Percentiles rank a stretch among this genome's conserved stretches.
phyloP scores from a whole-genome alignment of 805 yeast genomes.

The Metschnikowia orientalis region DNA sequence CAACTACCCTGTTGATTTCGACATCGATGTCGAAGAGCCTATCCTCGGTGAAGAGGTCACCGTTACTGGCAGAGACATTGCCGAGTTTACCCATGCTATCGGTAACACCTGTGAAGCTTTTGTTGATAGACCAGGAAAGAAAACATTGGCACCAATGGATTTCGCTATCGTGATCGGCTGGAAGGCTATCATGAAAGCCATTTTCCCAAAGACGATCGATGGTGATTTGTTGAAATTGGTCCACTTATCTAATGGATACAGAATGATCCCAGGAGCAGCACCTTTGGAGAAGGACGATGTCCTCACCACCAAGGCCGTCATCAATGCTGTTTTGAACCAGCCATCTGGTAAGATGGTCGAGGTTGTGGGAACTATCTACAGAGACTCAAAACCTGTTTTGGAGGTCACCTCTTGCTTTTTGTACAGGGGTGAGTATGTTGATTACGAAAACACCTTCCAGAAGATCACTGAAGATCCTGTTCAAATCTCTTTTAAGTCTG shows the following conservation, averaged over 20 bases:
- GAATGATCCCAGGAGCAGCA: slow-evolving; percentile 85
- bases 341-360: slow-evolving; percentile 94
- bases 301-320: slow-evolving; percentile 76
- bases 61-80: slow-evolving; percentile 71
- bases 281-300: slow-evolving; percentile 87
- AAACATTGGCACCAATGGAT: slow-evolving; percentile 95
- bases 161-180: slow-evolving; percentile 98
- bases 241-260: slow-evolving; percentile 91
- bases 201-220: slow-evolving; percentile 93
- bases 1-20: slow-evolving; percentile 54
- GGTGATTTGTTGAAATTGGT: slow-evolving; percentile 94
- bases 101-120: slow-evolving; percentile 97
- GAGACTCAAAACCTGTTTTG: slow-evolving; percentile 77
- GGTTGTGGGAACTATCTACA: slow-evolving; percentile 82
- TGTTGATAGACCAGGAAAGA: slow-evolving; percentile 80
- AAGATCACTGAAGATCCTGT: slow-evolving; percentile 83
- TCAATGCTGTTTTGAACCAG: slow-evolving; percentile 85
- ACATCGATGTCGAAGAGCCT: slow-evolving; percentile 65
- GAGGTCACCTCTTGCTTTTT: slow-evolving; percentile 93
- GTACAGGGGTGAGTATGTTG: slow-evolving; percentile 88
- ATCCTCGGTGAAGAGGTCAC: slow-evolving; percentile 67
- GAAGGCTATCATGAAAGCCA: slow-evolving; percentile 97
- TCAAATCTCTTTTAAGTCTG: slow-evolving; percentile 64
- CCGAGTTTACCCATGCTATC: slow-evolving; percentile 93
- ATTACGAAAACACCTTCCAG: slow-evolving; percentile 89